Conservation (phyloP, 129 eudicot species). For the Dittrichia graveolens region DNA sequence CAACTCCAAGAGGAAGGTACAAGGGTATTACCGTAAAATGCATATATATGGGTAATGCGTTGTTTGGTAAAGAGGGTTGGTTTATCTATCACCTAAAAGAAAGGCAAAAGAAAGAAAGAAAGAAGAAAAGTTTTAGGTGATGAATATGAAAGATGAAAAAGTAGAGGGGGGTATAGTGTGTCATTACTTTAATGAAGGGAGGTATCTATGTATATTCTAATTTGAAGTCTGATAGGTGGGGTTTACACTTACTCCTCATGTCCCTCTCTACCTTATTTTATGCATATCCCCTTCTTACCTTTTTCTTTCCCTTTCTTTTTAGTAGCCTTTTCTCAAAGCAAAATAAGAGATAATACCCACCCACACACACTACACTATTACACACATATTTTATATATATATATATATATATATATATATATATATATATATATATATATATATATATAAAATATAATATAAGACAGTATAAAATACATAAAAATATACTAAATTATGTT, state of each 20-base stretch:
- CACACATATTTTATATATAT: too few relatives aligned
- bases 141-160: conserved; percentile 35
- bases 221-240: conserved; percentile 26
- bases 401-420: too few relatives aligned
- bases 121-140: conserved; percentile 25
- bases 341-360: conserved; percentile 23
- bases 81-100: conserved; percentile 2
- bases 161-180: conserved; percentile 37
- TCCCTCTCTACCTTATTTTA: conserved; percentile 1
- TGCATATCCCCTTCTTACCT: conserved; percentile 6
- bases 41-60: conserved; percentile 3
- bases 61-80: neutral
- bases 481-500: too few relatives aligned
- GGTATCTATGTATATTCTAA: conserved; percentile 43
- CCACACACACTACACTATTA: too few relatives aligned
- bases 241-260: conserved; percentile 25
- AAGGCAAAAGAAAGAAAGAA: conserved; percentile 18
- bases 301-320: conserved; percentile 32
- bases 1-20: too few relatives aligned
- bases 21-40: conserved; percentile 5
- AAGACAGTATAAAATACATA: too few relatives aligned
- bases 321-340: conserved; percentile 29
- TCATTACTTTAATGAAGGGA: conserved; percentile 42
- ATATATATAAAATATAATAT: too few relatives aligned
- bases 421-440: too few relatives aligned